Conservation (phyloP, 2,329 filamentous ascomycete species). For the Diaporthe aspalathi region DNA sequence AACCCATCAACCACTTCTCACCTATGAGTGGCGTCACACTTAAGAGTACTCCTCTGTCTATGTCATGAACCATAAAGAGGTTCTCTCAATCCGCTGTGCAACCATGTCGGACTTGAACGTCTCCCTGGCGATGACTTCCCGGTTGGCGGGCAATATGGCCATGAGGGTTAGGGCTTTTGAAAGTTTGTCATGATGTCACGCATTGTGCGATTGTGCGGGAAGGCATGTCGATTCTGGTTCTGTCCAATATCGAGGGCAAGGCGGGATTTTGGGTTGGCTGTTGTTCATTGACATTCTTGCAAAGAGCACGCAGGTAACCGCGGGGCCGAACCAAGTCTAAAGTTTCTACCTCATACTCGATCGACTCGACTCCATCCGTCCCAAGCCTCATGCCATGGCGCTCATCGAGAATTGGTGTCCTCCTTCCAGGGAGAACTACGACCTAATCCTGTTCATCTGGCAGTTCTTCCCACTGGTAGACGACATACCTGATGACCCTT, state of each 20-base stretch:
- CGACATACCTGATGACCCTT: slow-evolving; percentile 30
- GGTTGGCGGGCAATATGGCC: too few relatives aligned
- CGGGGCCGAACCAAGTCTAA: not conserved
- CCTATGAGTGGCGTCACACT: not conserved
- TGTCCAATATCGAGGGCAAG: not conserved
- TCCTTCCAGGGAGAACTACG: slow-evolving; percentile 68
- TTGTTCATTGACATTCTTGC: not conserved
- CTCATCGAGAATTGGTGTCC: slow-evolving; percentile 67
- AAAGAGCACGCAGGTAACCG: not conserved
- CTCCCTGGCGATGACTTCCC: not conserved
- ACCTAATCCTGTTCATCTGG: slow-evolving; percentile 63
- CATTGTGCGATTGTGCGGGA: too few relatives aligned
- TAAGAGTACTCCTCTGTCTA: not conserved
- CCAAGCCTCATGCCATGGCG: slow-evolving; percentile 51
- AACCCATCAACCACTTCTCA: not conserved
- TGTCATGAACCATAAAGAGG: not conserved
- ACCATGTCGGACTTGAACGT: not conserved
- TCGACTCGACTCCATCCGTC: not conserved
- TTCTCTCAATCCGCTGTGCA: not conserved
- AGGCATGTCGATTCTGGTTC: not conserved
- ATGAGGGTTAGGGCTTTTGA: not conserved
- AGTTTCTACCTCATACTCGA: not conserved
- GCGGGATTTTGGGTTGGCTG: not conserved
- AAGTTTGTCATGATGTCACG: slow-evolving; percentile 31
- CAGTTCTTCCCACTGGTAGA: slow-evolving; percentile 66